phyloP scores from a whole-genome alignment of 2,329 filamentous ascomycete genomes.

The Ceratocystis huliohia region DNA sequence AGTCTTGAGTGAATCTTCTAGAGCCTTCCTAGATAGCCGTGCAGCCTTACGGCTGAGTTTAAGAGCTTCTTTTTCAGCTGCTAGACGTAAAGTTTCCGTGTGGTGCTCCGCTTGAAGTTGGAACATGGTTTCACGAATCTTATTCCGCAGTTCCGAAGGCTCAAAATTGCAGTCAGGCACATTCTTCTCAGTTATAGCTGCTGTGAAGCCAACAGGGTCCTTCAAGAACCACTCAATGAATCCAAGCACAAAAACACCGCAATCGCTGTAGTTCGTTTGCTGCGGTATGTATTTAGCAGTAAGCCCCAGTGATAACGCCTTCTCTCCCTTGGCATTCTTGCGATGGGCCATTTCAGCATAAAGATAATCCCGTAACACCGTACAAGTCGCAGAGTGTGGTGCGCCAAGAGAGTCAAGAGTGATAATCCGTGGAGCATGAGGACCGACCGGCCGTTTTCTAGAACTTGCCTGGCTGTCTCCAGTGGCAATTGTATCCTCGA shows the following conservation, averaged over 20 bases:
- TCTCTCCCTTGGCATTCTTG: constrained; percentile 33
- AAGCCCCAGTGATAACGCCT: constrained; percentile 36
- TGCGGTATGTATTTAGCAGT: constrained; percentile 63
- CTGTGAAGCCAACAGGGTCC: constrained; percentile 57
- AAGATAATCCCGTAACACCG: constrained; percentile 63
- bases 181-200: constrained; percentile 51
- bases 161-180: constrained; percentile 40
- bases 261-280: constrained; percentile 79
- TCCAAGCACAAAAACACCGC: constrained; percentile 72
- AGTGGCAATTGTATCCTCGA: not conserved
- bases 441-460: constrained; percentile 27
- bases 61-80: constrained; percentile 30
- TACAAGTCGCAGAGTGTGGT: constrained; percentile 50
- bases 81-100: constrained; percentile 26
- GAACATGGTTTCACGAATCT: constrained; percentile 55
- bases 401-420: constrained; percentile 75
- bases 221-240: constrained; percentile 75
- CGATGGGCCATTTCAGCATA: constrained; percentile 57
- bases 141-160: constrained; percentile 45
- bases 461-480: not conserved
- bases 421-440: constrained; percentile 56
- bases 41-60: constrained; percentile 27
- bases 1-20: not conserved
- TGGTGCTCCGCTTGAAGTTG: constrained; percentile 35
- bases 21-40: constrained; percentile 15